Conservation (phyloP, 176 grass and related monocot species). For the Triticum monococcum region DNA sequence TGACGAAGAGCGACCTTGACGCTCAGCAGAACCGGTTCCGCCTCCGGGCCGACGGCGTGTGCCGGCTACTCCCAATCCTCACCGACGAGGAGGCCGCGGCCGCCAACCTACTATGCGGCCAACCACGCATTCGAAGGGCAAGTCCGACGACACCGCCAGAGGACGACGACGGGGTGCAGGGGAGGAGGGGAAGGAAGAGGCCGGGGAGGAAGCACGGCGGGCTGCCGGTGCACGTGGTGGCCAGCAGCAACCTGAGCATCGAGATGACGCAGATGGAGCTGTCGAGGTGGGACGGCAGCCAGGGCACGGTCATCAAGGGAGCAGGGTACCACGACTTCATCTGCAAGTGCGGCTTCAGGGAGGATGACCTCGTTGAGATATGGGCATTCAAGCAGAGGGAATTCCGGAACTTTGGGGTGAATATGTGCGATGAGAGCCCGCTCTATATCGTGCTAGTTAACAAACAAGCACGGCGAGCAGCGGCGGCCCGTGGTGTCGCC, state of each 20-base stretch:
- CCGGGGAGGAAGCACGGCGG: conserved; percentile 19
- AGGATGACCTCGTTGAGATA: neutral
- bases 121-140: neutral
- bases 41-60: neutral
- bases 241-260: neutral
- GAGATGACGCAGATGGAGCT: neutral
- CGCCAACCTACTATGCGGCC: neutral
- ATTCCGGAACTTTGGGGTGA: neutral
- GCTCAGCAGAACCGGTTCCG: conserved; percentile 23
- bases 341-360: neutral
- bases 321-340: conserved; percentile 10
- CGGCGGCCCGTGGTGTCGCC: too few relatives aligned
- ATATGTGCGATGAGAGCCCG: conserved; percentile 7
- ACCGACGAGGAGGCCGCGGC: neutral
- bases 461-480: too few relatives aligned
- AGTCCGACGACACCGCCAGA: neutral
- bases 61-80: neutral
- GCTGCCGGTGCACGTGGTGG: conserved; percentile 4
- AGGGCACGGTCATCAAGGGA: conserved; percentile 12
- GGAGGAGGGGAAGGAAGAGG: neutral
- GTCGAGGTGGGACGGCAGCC: conserved; percentile 23
- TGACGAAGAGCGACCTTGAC: neutral
- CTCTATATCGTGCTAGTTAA: neutral
- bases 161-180: neutral
- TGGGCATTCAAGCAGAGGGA: conserved; percentile 13